Base-by-base conservation (phyloP, 225 moss, liverwort and hornwort species). In the Sphagnum contortum region DNA sequence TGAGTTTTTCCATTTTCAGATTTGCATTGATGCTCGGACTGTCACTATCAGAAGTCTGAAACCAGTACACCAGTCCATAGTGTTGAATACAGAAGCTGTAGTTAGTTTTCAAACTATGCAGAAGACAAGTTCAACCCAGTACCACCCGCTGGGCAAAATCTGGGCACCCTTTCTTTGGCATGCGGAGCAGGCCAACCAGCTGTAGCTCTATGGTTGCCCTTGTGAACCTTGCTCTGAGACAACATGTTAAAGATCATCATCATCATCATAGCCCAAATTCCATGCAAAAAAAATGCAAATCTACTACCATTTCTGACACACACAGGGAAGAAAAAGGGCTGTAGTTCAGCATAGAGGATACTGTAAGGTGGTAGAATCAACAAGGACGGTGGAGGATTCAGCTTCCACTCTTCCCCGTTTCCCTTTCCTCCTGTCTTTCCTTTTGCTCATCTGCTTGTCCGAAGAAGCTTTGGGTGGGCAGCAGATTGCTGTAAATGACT, bases 111-210 rank as follows among this genome's bases (percentile, higher is more conserved):
- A 29, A 29, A 29, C 29, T 29, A 0, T 29, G 29, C 29, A 29
- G 29, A 29, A 45, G 14, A 60, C 5, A 66, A 12, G 1, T 48
- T 77, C 65, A 83, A n/a, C 75, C 75, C 2, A 87, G 75, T 61
- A 77, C 83, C 62, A 83, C 71, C 73, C 83, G 79, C 68, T 83
- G 96, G 6, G 89, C 85, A 66, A 83, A 86, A 73, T 93, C 93
- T 68, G 91, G 88, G 59, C 92, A 91, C 45, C 93, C 91, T 69
- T 91, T 93, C 76, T 91, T 98, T 12, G 98, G 98, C 79, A 91
- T 85, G 62, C 90, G 89, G 53, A 98, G 65, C 44, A 98, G 72
- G 54, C 98, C 98, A 61, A 80, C 87, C 47, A 96, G 83, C 74
- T 96, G 96, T 57, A 96, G 92, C 57, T 96, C 96, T n/a, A 87